phyloP scores from a whole-genome alignment of 257 asterid species.

The Coffea canephora region DNA sequence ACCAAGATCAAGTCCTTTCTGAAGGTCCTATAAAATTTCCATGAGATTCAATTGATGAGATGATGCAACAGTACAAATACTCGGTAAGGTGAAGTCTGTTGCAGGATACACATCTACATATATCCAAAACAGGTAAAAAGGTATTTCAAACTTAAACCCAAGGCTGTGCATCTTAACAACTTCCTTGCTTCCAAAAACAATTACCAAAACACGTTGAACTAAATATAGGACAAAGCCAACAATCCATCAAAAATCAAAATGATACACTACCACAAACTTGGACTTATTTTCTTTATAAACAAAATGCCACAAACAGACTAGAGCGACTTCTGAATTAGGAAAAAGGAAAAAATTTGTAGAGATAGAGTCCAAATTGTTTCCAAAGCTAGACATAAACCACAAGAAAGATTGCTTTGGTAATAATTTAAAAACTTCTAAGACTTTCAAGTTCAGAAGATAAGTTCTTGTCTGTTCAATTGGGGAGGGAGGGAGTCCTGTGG shows the following conservation, averaged over 20 bases:
- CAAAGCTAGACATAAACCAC: not conserved
- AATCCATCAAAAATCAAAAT: not conserved
- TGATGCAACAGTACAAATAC: constrained; percentile 6
- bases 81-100: not conserved
- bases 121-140: not conserved
- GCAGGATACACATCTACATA: not conserved
- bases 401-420: not conserved
- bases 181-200: not conserved
- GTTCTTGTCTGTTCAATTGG: too few species aligned
- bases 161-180: not conserved
- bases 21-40: constrained; percentile 65
- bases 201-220: not conserved
- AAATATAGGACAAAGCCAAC: not conserved
- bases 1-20: constrained; percentile 92
- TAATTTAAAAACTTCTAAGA: not conserved
- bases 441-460: not conserved
- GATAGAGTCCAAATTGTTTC: not conserved
- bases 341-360: not conserved
- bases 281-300: not conserved
- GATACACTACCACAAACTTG: not conserved
- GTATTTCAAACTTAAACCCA: not conserved
- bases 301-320: not conserved
- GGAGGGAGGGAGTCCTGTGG: not conserved
- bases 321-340: not conserved
- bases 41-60: constrained; percentile 13